Evolutionary conservation across 305 asterid species (phyloP).

Genomic region (Nicotiana rustica): DNA sequence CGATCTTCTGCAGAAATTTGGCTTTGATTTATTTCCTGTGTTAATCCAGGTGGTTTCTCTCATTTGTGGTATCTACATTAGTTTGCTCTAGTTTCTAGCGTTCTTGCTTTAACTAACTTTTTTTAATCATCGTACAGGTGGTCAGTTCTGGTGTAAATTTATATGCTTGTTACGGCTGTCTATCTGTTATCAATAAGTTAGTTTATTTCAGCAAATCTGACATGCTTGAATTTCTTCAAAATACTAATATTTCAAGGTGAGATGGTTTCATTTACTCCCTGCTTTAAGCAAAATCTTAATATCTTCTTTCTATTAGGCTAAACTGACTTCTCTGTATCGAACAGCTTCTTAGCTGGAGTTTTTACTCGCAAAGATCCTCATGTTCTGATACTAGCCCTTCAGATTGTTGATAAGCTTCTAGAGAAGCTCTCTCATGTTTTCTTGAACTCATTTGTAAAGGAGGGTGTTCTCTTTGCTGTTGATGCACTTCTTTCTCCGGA

Average conservation of each 20-base stretch:
- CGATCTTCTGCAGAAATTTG: constrained; percentile 79
- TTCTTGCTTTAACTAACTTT: constrained; percentile 35
- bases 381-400: constrained; percentile 75
- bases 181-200: constrained; percentile 86
- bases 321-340: constrained; percentile 34
- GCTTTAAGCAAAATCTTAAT: constrained; percentile 21
- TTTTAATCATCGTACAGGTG: constrained; percentile 68
- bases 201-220: constrained; percentile 79
- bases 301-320: constrained; percentile 33
- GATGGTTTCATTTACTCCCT: constrained; percentile 36
- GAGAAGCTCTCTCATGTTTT: constrained; percentile 75
- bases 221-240: constrained; percentile 70
- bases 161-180: constrained; percentile 80
- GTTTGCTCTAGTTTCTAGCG: constrained; percentile 16
- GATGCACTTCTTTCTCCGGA: constrained; percentile 70
- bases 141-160: constrained; percentile 87
- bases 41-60: constrained; percentile 75
- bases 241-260: constrained; percentile 82
- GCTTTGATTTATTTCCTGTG: constrained; percentile 81
- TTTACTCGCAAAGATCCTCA: constrained; percentile 89
- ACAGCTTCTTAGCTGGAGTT: constrained; percentile 96
- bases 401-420: constrained; percentile 74
- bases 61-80: constrained; percentile 33
- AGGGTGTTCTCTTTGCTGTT: constrained; percentile 86
- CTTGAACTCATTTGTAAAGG: constrained; percentile 81